Evolutionary conservation across 129 eudicot genomes (phyloP), one percentile per base, ranked within the genome.

Genomic region (Escallonia rubra): DNA sequence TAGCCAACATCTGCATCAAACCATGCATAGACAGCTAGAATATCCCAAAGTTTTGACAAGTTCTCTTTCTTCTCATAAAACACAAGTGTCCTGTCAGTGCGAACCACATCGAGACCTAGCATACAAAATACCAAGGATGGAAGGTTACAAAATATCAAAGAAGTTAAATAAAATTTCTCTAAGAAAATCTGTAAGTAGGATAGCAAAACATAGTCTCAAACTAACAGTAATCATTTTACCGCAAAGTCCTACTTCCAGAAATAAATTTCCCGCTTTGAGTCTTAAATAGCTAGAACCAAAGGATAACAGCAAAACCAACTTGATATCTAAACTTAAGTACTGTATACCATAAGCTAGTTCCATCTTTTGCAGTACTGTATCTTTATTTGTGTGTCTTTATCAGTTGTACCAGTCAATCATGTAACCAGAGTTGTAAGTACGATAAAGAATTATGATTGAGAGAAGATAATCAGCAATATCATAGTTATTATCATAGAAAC

Each of bases 31-130:
- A 89, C 95, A 50, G 99, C 82, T 58, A 93, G 80, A 65, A 93
- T 82, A 80, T 93, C 99, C 99, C 99, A 93, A 50, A 93, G 95
- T 85, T 89, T 89, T 38, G 99, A 72, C 59, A 93, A 76, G 79
- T 89, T 89, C 63, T 86, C 96, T 75, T 84, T 86, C 82, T 89
- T 89, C 83, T 89, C 99, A 48, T 80, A 93, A 71, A 84, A 93
- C 55, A 81, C 77, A 9, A 93, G 65, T n/a, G 88, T 82, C 71
- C 98, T 82, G 76, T 93, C 99, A 39, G 96, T 93, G 49, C 99
- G 96, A 57, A 82, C 83, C 74, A 93, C 99, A 79, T 93, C 99
- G 60, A 93, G 95, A 78, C 99, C 99, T 93, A 75, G 64, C 72
- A 75, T 71, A 70, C 59, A 58, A 23, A 11, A 81, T 57, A 52